Conservation (phyloP, 73 alveolate genomes). For the Uronychia binucleata region DNA sequence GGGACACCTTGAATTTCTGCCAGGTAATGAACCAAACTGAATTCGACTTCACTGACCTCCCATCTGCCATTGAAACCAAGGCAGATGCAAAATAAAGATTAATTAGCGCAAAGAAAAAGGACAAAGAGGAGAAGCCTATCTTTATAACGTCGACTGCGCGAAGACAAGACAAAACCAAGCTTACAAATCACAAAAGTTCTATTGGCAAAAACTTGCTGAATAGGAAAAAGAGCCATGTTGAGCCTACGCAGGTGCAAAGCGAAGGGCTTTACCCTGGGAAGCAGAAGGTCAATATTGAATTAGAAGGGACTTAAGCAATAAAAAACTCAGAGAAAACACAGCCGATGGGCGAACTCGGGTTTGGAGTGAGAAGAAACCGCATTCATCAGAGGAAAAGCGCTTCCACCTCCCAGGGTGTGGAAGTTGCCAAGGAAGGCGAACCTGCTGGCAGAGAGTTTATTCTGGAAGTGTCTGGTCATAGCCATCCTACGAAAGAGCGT, state of each 20-base stretch:
- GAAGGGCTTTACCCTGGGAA: neutral
- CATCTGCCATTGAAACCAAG: neutral
- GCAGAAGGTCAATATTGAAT: neutral
- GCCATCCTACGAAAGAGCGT: no score
- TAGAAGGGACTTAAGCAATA: neutral
- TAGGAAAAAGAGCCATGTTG: neutral
- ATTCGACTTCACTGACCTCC: neutral
- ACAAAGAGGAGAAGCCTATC: neutral
- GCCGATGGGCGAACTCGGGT: no score
- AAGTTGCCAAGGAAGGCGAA: no score
- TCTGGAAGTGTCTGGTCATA: no score
- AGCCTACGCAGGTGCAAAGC: neutral
- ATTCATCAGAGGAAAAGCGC: no score
- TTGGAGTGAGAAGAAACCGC: no score
- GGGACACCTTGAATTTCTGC: no score
- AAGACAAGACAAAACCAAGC: neutral
- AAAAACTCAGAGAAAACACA: neutral
- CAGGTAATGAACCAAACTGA: neutral
- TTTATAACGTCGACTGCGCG: neutral
- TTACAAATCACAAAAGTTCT: neutral
- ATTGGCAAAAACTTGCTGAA: neutral
- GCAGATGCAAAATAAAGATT: neutral
- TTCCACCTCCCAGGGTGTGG: no score
- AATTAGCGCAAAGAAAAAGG: neutral
- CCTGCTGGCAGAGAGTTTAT: no score